These are phyloP conservation scores for Metarhizium anisopliae DNA, from an alignment of 2,329 filamentous ascomycete genomes.

Conservation along the genomic window DNA sequence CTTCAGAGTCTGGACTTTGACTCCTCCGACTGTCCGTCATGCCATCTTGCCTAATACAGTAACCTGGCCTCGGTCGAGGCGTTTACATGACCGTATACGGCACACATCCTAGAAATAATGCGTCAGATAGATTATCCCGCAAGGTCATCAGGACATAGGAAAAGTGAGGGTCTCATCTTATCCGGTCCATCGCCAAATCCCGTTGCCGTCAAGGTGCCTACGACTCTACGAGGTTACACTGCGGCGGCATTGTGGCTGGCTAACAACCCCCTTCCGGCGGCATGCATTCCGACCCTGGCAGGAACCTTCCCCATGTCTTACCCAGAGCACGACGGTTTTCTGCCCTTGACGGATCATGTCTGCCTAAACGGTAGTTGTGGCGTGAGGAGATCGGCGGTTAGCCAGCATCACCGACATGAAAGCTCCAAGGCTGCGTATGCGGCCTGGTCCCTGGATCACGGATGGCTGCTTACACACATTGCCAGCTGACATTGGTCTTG, in stretches of 20 bases:
- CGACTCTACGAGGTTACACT: not conserved
- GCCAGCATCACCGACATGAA: no score
- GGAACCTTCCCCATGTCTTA: not conserved
- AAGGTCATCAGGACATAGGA: not conserved
- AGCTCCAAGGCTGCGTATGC: no score
- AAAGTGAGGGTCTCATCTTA: not conserved
- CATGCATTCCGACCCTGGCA: not conserved
- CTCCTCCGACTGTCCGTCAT: not conserved
- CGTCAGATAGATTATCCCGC: not conserved
- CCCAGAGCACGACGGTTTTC: no score
- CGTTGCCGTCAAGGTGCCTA: not conserved
- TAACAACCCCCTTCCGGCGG: not conserved
- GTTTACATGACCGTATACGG: not conserved
- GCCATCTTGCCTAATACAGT: not conserved
- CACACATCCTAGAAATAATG: not conserved
- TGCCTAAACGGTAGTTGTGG: no score
- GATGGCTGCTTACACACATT: no score
- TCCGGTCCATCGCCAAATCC: not conserved
- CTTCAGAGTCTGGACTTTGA: not conserved
- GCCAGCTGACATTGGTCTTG: no score
- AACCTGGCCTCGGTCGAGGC: not conserved
- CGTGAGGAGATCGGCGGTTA: no score
- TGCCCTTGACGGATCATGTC: no score
- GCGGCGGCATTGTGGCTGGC: not conserved
- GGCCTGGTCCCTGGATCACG: no score